Evolutionary conservation across 2,329 filamentous ascomycete genomes (phyloP), one percentile per base, ranked within the genome.

Genomic region (Fusarium heterosporum): DNA sequence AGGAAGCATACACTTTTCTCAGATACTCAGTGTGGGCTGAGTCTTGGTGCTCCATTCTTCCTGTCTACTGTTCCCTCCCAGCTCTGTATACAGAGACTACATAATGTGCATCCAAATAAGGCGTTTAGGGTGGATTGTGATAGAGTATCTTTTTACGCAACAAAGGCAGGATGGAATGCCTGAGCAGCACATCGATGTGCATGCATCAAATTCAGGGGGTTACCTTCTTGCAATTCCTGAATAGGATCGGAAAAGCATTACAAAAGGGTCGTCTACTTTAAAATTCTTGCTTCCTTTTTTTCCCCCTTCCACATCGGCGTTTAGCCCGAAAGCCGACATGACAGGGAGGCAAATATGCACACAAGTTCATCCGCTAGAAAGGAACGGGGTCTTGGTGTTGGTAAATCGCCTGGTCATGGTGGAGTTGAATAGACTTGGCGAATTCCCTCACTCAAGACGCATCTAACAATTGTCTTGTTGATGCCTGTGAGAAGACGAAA

Each of bases 111-210:
- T 72, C 58, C 66, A 69, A 69, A 60, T 53, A 53, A 69, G 75
- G 75, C 75, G 75, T 76, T 76, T 65, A 61, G 74, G 72, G 56
- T 72, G 70, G 72, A 69, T 60, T 65, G 72, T 66, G 61, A 77
- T 77, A 77, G 75, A 77, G 63, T 59, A 57, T 71, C 55, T 32
- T 58, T 58, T 64, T 57, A 66, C 60, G 68, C 58, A 56, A 66
- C 56, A 50, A 70, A 70, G 67, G 54, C 51, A 56, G 69, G 61
- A 58, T 17, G 51, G 66, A 59, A 41, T 58, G 58, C 48, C 57
- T 60, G 48, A 68, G 62, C 58, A 60, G 63, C 69, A 71, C 65
- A 61, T 54, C 61, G 67, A 55, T 58, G 61, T 72, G 68, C 56
- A 69, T 60, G 68, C 50, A 68, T 57, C 45, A 61, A 62, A 66